A percentile compares a stretch with the other conserved stretches of the same genome.
These are phyloP conservation scores for Trichoderma erinaceum DNA, from an alignment of 495 filamentous ascomycete genomes.

Conservation along the genomic window DNA sequence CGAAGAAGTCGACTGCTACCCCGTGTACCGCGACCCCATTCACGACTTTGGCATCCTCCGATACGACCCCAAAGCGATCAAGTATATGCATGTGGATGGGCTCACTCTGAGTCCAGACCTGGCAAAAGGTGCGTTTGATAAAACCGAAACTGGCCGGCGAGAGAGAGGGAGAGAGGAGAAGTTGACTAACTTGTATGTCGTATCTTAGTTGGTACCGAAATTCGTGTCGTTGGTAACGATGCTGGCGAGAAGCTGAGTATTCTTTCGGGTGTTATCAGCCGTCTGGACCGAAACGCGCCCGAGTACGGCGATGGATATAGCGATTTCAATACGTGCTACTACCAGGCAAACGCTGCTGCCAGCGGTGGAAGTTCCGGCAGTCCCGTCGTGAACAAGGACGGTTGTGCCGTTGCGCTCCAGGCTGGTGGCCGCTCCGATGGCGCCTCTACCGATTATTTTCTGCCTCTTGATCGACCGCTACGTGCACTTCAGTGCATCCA, in stretches of 20 bases:
- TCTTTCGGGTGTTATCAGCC: constrained; percentile 92
- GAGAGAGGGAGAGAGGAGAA: not conserved
- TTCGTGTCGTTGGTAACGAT: constrained; percentile 96
- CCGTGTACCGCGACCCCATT: constrained; percentile 97
- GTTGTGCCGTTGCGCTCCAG: constrained; percentile 87
- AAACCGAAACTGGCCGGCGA: not conserved
- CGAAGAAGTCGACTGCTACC: constrained; percentile 91
- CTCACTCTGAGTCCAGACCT: constrained; percentile 81
- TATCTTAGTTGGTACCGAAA: constrained; percentile 71
- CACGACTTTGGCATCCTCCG: constrained; percentile 97
- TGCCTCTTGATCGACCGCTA: constrained; percentile 83
- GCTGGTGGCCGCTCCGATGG: constrained; percentile 90
- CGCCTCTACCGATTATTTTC: constrained; percentile 95
- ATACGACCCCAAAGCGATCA: constrained; percentile 91
- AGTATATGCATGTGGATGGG: constrained; percentile 84
- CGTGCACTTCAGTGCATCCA: constrained; percentile 83
- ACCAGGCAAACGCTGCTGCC: constrained; percentile 93
- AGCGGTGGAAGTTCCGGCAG: constrained; percentile 94
- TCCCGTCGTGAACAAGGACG: constrained; percentile 94
- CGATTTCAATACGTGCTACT: constrained; percentile 99
- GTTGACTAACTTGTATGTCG: constrained; percentile 16
- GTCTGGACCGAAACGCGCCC: constrained; percentile 90
- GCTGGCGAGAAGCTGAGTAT: constrained; percentile 98
- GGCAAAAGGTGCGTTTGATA: constrained; percentile 47
- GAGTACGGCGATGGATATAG: constrained; percentile 98